Percentiles rank a stretch among this genome's conserved stretches.
Conservation (phyloP, 1,139 yeast species). For the Scheffersomyces insectosa region DNA sequence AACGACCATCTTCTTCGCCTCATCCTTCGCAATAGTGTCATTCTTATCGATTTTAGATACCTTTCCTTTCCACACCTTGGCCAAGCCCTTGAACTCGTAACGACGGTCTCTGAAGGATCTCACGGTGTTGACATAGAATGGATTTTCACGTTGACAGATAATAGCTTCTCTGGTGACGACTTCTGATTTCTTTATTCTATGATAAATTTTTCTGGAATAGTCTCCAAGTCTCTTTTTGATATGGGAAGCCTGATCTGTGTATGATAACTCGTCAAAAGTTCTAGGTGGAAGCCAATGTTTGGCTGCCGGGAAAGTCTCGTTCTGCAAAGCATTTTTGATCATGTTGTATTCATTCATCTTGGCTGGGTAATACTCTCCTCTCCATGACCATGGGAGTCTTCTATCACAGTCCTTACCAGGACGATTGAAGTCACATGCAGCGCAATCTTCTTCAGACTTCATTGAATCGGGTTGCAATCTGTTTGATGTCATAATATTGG, state of each 20-base stretch:
- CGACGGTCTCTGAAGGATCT: constrained; percentile 94
- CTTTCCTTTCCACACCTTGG: constrained; percentile 93
- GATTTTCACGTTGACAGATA: constrained; percentile 96
- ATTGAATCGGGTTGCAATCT: constrained; percentile 97
- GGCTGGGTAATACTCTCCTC: constrained; percentile 94
- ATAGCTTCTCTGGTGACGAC: constrained; percentile 90
- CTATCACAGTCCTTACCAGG: constrained; percentile 95
- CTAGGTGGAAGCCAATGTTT: constrained; percentile 57
- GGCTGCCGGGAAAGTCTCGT: constrained; percentile 72
- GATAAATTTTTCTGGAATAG: constrained; percentile 83
- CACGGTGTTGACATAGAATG: constrained; percentile 94
- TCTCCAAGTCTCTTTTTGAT: constrained; percentile 82
- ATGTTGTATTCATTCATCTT: constrained; percentile 88
- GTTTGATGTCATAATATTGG: constrained; percentile 97
- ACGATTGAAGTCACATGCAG: constrained; percentile 93
- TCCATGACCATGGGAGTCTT: constrained; percentile 95
- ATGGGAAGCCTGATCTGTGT: constrained; percentile 73
- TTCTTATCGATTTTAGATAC: constrained; percentile 50
- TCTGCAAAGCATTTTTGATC: constrained; percentile 81
- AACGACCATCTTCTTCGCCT: constrained; percentile 91
- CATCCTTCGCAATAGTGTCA: constrained; percentile 68
- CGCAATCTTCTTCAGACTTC: constrained; percentile 94
- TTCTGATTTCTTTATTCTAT: constrained; percentile 76
- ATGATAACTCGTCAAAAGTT: constrained; percentile 72
- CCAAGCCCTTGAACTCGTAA: constrained; percentile 91